A percentile compares a stretch with the other conserved stretches of the same genome.
Evolutionary conservation across 2,329 filamentous ascomycete genomes (phyloP).

Genomic region (Emmonsia crescens): DNA sequence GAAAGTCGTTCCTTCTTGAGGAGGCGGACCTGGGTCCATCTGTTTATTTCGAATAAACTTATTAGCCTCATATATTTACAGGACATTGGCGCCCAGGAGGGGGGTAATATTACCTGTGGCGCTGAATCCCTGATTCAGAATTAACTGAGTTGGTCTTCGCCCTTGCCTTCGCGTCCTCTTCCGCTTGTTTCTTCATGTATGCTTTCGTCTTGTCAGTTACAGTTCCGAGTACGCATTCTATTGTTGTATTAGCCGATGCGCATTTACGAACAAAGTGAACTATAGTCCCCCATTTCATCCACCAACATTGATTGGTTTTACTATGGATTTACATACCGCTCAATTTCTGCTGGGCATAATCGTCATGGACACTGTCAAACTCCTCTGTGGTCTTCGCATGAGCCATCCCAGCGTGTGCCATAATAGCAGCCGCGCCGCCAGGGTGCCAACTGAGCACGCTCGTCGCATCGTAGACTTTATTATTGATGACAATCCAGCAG

Average conservation of each 20-base stretch:
- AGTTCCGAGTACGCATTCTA: slow-evolving; percentile 41
- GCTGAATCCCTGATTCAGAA: slow-evolving; percentile 18
- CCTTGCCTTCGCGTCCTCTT: slow-evolving; percentile 30
- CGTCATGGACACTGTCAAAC: slow-evolving; percentile 43
- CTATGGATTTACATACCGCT: slow-evolving; percentile 22
- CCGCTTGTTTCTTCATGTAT: slow-evolving; percentile 37
- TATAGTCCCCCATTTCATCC: not conserved
- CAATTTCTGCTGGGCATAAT: slow-evolving; percentile 41
- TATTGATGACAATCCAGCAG: slow-evolving; percentile 45
- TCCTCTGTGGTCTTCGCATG: slow-evolving; percentile 41
- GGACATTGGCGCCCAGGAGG: not conserved
- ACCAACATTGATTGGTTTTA: not conserved
- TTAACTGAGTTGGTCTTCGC: slow-evolving; percentile 19
- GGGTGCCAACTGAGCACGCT: slow-evolving; percentile 41
- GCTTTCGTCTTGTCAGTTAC: slow-evolving; percentile 41
- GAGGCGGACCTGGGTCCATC: slow-evolving; percentile 38
- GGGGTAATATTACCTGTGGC: not conserved
- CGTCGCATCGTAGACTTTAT: slow-evolving; percentile 43
- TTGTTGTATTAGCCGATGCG: not conserved
- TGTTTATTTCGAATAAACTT: not conserved
- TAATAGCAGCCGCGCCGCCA: slow-evolving; percentile 38
- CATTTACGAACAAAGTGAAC: not conserved
- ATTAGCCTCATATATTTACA: not conserved
- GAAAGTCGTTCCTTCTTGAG: slow-evolving; percentile 30
- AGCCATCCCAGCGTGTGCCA: slow-evolving; percentile 41